Evolutionary conservation across 257 asterid genomes (phyloP).

Genomic region (Haberlea rhodopensis): DNA sequence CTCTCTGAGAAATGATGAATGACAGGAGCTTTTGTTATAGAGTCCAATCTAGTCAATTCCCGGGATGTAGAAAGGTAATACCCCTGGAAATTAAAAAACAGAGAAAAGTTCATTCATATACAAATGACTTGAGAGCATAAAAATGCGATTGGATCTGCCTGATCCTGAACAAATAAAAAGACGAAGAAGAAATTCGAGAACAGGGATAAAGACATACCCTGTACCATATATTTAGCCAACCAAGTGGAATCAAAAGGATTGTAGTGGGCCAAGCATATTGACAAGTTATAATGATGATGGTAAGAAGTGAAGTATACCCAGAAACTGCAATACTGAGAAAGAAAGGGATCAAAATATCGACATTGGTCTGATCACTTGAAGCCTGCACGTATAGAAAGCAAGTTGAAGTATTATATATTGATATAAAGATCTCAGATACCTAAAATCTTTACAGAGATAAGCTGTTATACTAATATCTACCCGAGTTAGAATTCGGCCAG

Average conservation of each 20-base stretch:
- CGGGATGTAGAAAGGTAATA: slow-evolving; percentile 67
- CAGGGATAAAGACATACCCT: slow-evolving; percentile 46
- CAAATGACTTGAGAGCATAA: no score
- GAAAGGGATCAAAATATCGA: slow-evolving; percentile 52
- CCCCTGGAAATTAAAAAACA: slow-evolving; percentile 35
- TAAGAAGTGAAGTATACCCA: slow-evolving; percentile 40
- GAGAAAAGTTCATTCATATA: background rate
- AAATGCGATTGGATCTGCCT: no score
- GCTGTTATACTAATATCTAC: slow-evolving; percentile 33
- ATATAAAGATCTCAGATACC: background rate
- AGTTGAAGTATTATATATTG: background rate
- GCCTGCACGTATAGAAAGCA: slow-evolving; percentile 38
- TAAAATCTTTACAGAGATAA: no score
- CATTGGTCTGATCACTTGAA: slow-evolving; percentile 56
- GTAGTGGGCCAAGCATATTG: slow-evolving; percentile 71
- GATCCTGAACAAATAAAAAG: no score
- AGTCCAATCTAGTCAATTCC: slow-evolving; percentile 64
- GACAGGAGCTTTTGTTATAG: slow-evolving; percentile 68
- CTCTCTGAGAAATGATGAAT: slow-evolving; percentile 77
- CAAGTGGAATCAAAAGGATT: slow-evolving; percentile 54
- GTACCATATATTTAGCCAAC: slow-evolving; percentile 65
- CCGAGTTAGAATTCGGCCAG: slow-evolving; percentile 72
- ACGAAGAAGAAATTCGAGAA: no score
- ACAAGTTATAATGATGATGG: slow-evolving; percentile 33
- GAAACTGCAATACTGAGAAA: slow-evolving; percentile 33